phyloP scores from a whole-genome alignment of 306 rosid genomes.

The Corylus heterophylla region DNA sequence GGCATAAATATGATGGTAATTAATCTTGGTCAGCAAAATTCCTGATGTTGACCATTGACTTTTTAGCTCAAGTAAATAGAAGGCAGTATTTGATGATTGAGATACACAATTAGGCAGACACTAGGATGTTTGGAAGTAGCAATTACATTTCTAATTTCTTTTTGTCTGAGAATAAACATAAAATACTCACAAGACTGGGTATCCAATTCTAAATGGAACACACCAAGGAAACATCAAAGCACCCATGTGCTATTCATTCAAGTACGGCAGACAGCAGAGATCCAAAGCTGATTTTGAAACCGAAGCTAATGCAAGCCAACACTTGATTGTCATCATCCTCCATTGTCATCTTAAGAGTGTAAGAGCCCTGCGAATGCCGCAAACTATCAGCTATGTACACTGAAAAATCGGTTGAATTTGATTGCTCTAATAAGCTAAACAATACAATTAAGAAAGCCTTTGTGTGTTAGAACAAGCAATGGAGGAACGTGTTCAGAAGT shows the following conservation, averaged over 20 bases:
- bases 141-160: too few relatives aligned
- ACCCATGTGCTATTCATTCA: constrained; percentile 28
- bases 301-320: constrained; percentile 70
- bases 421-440: not conserved
- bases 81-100: not conserved
- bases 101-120: too few relatives aligned
- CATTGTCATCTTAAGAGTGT: constrained; percentile 59
- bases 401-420: not conserved
- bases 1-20: not conserved
- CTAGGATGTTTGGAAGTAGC: too few relatives aligned
- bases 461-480: too few relatives aligned
- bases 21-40: not conserved
- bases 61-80: not conserved
- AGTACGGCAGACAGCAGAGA: constrained; percentile 28
- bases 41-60: not conserved
- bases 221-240: constrained; percentile 12
- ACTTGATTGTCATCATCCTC: constrained; percentile 26
- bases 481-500: not conserved
- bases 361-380: constrained; percentile 56
- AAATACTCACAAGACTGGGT: not conserved
- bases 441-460: too few relatives aligned
- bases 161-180: not conserved
- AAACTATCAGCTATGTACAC: not conserved
- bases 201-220: not conserved
- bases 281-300: constrained; percentile 53